phyloP scores from a whole-genome alignment of 2,329 filamentous ascomycete species.

The Apiospora kogelbergensis region DNA sequence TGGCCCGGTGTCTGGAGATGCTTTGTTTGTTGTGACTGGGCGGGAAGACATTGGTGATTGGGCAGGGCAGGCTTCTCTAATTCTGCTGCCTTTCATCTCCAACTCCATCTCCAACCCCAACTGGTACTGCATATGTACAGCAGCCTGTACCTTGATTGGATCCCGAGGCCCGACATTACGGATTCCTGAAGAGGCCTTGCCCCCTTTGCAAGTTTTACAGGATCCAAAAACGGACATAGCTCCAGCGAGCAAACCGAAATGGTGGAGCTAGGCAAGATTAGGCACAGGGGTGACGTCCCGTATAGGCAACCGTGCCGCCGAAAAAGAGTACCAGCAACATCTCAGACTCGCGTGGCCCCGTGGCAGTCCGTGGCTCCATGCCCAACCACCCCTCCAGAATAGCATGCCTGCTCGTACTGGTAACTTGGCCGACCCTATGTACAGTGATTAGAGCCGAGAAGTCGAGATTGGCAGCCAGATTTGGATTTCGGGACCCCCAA shows the following conservation, averaged over 20 bases:
- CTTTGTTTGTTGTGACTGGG: constrained; percentile 7
- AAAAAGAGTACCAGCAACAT: background rate
- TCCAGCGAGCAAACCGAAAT: background rate
- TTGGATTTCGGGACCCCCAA: background rate
- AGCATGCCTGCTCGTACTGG: background rate
- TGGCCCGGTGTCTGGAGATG: background rate
- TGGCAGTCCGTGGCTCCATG: background rate
- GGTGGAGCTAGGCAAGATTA: background rate
- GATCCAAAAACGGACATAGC: background rate
- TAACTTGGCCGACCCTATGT: background rate
- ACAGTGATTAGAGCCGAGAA: background rate
- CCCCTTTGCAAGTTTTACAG: background rate
- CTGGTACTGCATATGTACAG: no score
- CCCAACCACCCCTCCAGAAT: background rate
- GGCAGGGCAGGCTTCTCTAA: background rate
- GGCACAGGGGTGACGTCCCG: constrained; percentile 2
- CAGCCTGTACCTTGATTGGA: no score
- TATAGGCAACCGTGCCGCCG: background rate
- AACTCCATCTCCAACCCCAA: no score
- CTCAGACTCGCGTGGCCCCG: background rate
- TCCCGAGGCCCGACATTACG: background rate
- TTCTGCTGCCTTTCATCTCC: background rate
- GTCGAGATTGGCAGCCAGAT: background rate
- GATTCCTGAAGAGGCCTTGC: background rate
- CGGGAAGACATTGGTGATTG: background rate